These are phyloP conservation scores for Tolypocladium tundrense DNA, from an alignment of 2,329 filamentous ascomycete species.

Conservation along the genomic window DNA sequence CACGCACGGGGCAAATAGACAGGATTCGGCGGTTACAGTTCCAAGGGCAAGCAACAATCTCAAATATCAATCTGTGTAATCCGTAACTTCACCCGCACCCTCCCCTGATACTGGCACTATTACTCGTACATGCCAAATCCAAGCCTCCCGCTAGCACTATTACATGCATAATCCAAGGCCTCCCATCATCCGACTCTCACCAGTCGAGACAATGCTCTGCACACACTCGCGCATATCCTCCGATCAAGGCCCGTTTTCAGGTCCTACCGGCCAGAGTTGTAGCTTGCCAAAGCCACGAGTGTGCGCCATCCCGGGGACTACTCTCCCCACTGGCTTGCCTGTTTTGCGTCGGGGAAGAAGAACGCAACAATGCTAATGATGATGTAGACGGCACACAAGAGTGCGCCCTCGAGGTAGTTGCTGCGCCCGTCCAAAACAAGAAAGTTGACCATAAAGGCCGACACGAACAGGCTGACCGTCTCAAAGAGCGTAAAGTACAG, in stretches of 20 bases:
- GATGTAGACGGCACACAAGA: conserved; percentile 56
- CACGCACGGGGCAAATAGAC: too few relatives aligned
- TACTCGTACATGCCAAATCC: too few relatives aligned
- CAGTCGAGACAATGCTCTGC: too few relatives aligned
- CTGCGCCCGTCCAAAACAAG: conserved; percentile 75
- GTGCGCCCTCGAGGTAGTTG: conserved; percentile 75
- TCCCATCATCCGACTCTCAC: not conserved
- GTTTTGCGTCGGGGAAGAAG: conserved; percentile 47
- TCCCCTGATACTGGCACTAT: not conserved
- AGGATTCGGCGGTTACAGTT: too few relatives aligned
- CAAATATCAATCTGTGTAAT: not conserved
- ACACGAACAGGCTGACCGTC: conserved; percentile 77
- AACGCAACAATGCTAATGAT: conserved; percentile 59
- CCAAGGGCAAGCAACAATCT: not conserved
- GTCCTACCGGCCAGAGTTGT: not conserved
- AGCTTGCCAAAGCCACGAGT: not conserved
- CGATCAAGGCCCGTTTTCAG: not conserved
- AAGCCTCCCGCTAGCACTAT: not conserved
- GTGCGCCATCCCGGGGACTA: not conserved
- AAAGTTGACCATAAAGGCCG: conserved; percentile 79
- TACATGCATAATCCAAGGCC: not conserved
- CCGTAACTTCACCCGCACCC: not conserved
- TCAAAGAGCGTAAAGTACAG: conserved; percentile 85
- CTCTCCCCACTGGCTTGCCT: conserved; percentile 32
- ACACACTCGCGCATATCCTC: not conserved